Evolutionary conservation across 202 grass and related monocot species (phyloP), one percentile per base, ranked within the genome.

Genomic region (Panicum hallii): DNA sequence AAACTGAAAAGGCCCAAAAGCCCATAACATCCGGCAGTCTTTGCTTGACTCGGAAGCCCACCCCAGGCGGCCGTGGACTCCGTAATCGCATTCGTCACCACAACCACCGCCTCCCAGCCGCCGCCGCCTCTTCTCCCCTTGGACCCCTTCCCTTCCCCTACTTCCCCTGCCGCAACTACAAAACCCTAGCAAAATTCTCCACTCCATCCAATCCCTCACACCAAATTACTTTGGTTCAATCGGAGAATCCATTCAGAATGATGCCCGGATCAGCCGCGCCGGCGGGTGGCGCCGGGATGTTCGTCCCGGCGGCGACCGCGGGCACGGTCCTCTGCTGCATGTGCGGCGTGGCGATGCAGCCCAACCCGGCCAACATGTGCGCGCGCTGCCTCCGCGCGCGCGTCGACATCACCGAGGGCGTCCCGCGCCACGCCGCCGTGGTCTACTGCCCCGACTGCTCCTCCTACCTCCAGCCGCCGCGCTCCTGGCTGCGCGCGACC

Each of bases 291-390:
- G 85, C 89, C 79, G 88, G 95, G 26, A 95, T 98, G 95, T 98
- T 98, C 81, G 84, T 95, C 52, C 91, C 95, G 70, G 63, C 87
- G 74, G 93, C 93, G 86, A 98, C 95, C 20, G 87, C 79, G 43
- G 93, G 90, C 47, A 98, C 95, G 74, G 95, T 98, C 70, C 93
- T 95, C 5, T 98, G 93, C 86, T 98, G 95, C 87, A 93, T 92
- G 61, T 97, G 95, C 79, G 95, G 95, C 72, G 92, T 97, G 48
- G 26, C 89, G 23, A 97, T 93, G 87, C 77, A 91, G 66, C 92
- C 95, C 19, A 97, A 97, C 38, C 87, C 92, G 36, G 92, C 95
- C 5, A 97, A 97, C 87, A 97, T 94, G 95, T 97, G 95, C 89
- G 85, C 93, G 26, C 82, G 83, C 55, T 97, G 95, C 87, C 89